Evolutionary conservation across 306 rosid genomes (phyloP).

Genomic region (Gastrolobium bilobum): DNA sequence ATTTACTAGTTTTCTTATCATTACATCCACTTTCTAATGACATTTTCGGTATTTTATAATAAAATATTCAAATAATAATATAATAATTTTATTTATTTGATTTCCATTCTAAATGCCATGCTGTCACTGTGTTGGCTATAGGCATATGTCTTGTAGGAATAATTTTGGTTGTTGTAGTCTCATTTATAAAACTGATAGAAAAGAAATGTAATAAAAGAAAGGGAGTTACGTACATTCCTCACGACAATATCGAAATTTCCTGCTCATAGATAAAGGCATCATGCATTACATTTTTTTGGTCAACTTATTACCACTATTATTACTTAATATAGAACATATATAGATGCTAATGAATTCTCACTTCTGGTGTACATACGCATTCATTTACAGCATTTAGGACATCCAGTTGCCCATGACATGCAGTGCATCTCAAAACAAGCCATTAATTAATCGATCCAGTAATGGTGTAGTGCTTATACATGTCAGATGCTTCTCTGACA

Average conservation of each 20-base stretch:
- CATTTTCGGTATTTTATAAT: no score
- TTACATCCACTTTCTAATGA: no score
- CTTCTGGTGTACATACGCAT: conserved; percentile 64
- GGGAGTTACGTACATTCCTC: no score
- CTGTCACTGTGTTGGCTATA: no score
- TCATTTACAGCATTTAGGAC: conserved; percentile 69
- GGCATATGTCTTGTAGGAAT: no score
- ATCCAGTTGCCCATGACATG: conserved; percentile 73
- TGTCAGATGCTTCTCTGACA: conserved; percentile 47
- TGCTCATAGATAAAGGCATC: background rate
- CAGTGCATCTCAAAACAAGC: conserved; percentile 61
- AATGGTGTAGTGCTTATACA: conserved; percentile 56
- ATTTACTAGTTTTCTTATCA: no score
- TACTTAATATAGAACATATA: background rate
- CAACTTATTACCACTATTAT: background rate
- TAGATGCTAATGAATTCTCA: background rate
- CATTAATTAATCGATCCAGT: conserved; percentile 40
- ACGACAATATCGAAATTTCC: no score
- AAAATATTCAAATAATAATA: no score
- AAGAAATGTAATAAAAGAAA: background rate
- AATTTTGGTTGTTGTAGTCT: background rate
- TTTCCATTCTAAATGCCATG: no score
- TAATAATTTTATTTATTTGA: no score
- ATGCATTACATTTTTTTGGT: background rate
- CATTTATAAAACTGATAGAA: conserved; percentile 1